Conservation (phyloP, 441 rosid genomes). For the Mallotus repandus region DNA sequence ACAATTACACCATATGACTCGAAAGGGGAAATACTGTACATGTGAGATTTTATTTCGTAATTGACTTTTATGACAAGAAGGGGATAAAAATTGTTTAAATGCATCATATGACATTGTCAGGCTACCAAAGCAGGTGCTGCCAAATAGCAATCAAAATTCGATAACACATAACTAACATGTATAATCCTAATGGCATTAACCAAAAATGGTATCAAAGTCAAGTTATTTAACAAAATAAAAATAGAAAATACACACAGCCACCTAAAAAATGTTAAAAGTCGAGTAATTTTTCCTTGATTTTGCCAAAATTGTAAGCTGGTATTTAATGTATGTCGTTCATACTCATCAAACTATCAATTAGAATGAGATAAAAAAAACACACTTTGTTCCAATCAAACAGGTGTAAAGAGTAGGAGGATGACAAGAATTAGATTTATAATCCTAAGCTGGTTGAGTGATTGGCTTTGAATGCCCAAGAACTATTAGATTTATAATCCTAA, state of each 20-base stretch:
- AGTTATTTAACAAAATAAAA: too few species aligned
- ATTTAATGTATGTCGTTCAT: background rate
- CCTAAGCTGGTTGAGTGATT: background rate
- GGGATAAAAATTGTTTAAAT: background rate
- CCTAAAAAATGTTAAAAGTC: background rate
- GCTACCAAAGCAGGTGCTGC: background rate
- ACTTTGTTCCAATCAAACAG: background rate
- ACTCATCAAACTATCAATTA: too few species aligned
- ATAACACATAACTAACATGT: background rate
- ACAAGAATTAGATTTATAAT: background rate
- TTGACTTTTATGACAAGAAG: background rate
- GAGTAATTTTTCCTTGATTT: too few species aligned
- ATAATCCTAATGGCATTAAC: background rate
- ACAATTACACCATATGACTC: too few species aligned
- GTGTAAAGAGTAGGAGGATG: background rate
- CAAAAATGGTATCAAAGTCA: background rate
- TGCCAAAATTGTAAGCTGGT: background rate
- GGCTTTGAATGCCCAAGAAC: background rate
- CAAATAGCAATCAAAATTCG: background rate
- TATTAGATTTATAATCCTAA: background rate
- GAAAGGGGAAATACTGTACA: too few species aligned
- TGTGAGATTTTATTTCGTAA: background rate
- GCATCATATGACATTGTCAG: background rate
- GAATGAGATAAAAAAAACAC: background rate
- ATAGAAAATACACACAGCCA: background rate